Evolutionary conservation across 176 grass and related monocot genomes (phyloP), one percentile per base, ranked within the genome.

Genomic region (Rhynchospora breviuscula): DNA sequence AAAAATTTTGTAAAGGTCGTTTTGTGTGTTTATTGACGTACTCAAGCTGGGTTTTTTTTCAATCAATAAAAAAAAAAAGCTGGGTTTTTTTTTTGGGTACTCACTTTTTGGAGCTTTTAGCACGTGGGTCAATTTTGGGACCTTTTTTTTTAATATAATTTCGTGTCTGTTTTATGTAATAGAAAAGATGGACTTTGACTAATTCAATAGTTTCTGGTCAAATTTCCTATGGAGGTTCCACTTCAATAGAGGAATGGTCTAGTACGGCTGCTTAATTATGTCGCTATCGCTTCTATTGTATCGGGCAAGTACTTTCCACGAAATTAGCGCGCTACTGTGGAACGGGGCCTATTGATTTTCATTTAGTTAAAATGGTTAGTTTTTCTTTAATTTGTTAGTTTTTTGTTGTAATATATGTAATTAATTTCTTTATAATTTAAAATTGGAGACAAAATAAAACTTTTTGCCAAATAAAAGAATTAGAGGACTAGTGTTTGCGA

Each of bases 141-240:
- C 19, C 48, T 13, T 8, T 54, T 77, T 53, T 8, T 12, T 53
- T n/a, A n/a, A n/a, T 40, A 40, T 40, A 40, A 40, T 26, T 53
- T 11, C 0, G 0, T 29, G 46, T 26, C 7, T 76, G 72, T 76
- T 77, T 33, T 26, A 13, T 56, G 10, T 21, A 48, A 72, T 72
- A 72, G 21, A 8, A 72, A 72, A 72, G 68, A 72, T 14, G 19
- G 21, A 71, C 5, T 48, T 45, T 72, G 73, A 31, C 51, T 15
- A 29, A 52, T 76, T 76, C 48, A 76, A 75, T 21, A 67, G 40
- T 11, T 52, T 19, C 9, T 75, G 47, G 71, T 75, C 71, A 75
- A 75, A 23, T 75, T 22, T 74, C 18, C 47, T 17, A 14, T 53
- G 45, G 47, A 53, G 71, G 46, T 75, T 18, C 69, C 69, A 48